A percentile compares a stretch with the other conserved stretches of the same genome.
phyloP scores from a whole-genome alignment of 306 rosid genomes.

The Sindora glabra region DNA sequence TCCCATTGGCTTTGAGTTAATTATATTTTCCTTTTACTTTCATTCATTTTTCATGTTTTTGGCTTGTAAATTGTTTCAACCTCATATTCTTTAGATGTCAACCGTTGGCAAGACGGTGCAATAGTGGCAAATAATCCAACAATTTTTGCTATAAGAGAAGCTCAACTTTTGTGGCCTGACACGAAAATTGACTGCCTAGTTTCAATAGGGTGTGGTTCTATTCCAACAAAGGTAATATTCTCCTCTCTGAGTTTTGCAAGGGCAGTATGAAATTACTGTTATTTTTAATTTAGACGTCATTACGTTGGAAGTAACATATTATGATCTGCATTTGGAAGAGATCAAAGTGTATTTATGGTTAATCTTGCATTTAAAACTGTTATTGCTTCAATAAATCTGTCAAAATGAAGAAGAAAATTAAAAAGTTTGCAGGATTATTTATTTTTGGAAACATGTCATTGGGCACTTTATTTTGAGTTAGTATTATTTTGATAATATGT shows the following conservation, averaged over 20 bases:
- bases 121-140: slow-evolving; percentile 98
- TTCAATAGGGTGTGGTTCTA: slow-evolving; percentile 90
- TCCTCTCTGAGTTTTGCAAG: slow-evolving; percentile 8
- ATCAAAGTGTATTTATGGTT: neutral
- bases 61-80: slow-evolving; percentile 16
- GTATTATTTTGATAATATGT: slow-evolving; percentile 7
- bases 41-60: too few species aligned
- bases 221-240: slow-evolving; percentile 72
- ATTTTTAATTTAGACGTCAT: neutral
- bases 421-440: too few species aligned
- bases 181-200: slow-evolving; percentile 83
- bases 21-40: slow-evolving; percentile 4
- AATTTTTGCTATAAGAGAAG: slow-evolving; percentile 91
- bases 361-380: neutral
- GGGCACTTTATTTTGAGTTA: too few species aligned
- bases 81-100: slow-evolving; percentile 42
- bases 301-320: neutral
- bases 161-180: slow-evolving; percentile 98
- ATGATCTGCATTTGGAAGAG: neutral
- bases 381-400: neutral
- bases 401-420: neutral
- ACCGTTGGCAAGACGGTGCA: slow-evolving; percentile 99
- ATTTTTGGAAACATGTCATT: neutral
- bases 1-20: slow-evolving; percentile 4
- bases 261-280: neutral